Evolutionary conservation across 2,329 filamentous ascomycete species (phyloP), one percentile per base, ranked within the genome.

Genomic region (Apiospora marii): DNA sequence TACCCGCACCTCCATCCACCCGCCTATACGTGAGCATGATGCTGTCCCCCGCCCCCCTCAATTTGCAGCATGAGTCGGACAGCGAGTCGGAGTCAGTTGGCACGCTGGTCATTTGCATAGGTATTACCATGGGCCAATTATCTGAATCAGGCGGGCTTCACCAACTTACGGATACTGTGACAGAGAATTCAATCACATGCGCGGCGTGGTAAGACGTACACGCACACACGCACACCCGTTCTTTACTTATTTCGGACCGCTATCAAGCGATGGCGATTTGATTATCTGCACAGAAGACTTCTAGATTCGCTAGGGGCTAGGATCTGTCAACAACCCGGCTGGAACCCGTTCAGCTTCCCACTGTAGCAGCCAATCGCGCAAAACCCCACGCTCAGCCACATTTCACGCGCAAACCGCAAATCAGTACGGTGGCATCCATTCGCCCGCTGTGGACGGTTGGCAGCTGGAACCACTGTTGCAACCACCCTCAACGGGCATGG

Each of bases 361-460:
- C 58, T 6, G 22, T 64, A 64, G 19, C 19, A 64, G 30, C 30
- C 58, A 64, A 64, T 64, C 58, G 58, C 34, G 58, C 34, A 34
- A 64, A 41, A 14, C 58, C 58, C 58, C 58, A 64, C 58, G 58
- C 58, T 64, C 58, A 64, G 58, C 58, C 58, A 64, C 58, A 64
- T 64, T 64, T n/a, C 30, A 41, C 58, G 30, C 30, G 30, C 58
- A 41, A 37, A 41, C 58, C 34, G 58, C 58, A 41, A 13, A 41
- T n/a, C 58, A 41, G 41, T n/a, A 64, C n/a, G 30, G 22, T 41
- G 22, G 22, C 58, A 64, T 10, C 58, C 13, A 64, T 64, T 64
- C 58, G 58, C 10, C 58, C 34, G 58, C 58, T 41, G 22, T 41
- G 58, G 10, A 24, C 22, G n/a, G 46, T 49, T 49, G 46, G 30